These are phyloP conservation scores for Puccinia novopanici DNA, from an alignment of 1,284 basidiomycete species.

Conservation along the genomic window DNA sequence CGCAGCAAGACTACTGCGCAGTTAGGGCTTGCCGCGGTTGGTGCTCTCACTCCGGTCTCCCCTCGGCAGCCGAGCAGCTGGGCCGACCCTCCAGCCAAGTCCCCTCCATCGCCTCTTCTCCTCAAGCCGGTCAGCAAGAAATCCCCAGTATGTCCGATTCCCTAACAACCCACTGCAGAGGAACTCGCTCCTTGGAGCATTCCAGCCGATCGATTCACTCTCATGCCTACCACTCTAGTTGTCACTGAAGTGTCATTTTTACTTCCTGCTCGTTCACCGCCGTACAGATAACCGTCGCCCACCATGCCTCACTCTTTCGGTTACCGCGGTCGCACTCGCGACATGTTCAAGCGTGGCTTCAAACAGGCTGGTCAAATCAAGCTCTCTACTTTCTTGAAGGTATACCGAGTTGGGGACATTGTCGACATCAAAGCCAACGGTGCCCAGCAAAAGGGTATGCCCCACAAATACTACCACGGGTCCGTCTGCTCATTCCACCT, in stretches of 20 bases:
- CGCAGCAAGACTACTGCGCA: neutral
- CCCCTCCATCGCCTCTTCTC: no score
- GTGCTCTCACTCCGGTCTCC: neutral
- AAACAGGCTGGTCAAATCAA: slow-evolving; percentile 71
- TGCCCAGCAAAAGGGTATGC: slow-evolving; percentile 99
- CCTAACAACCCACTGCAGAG: neutral
- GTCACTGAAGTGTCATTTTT: neutral
- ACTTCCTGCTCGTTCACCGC: neutral
- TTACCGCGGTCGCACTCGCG: slow-evolving; percentile 98
- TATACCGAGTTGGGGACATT: slow-evolving; percentile 94
- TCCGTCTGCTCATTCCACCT: slow-evolving; percentile 4
- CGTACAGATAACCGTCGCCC: slow-evolving; percentile 59
- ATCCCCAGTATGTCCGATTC: slow-evolving; percentile 2
- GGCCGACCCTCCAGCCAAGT: neutral
- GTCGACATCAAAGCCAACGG: slow-evolving; percentile 99
- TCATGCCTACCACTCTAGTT: neutral
- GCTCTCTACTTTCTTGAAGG: slow-evolving; percentile 87
- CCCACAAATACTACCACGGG: slow-evolving; percentile 75
- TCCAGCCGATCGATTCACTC: slow-evolving; percentile 3
- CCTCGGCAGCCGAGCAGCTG: neutral
- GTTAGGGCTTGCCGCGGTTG: slow-evolving; percentile 22
- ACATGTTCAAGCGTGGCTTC: slow-evolving; percentile 99
- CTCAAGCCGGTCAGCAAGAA: neutral
- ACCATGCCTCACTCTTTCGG: slow-evolving; percentile 99
- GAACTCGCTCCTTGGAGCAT: neutral